Conservation (phyloP, 31 red algal species). For the Endocladia muricata region DNA sequence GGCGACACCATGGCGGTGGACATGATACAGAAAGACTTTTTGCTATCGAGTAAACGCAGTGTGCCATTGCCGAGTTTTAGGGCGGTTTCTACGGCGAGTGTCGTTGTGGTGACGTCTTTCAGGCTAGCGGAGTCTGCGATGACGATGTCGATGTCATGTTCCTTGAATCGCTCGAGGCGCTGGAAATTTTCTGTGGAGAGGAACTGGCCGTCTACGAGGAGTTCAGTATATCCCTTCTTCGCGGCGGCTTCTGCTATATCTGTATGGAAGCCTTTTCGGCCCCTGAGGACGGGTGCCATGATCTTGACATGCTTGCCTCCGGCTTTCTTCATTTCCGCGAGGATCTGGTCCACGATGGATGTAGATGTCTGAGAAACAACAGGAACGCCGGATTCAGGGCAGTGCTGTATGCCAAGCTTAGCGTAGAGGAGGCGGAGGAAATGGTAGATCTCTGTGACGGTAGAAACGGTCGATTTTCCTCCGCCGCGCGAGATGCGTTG, state of each 20-base stretch:
- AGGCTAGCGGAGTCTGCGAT: not conserved
- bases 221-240: not conserved
- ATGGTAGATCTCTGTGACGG: slow-evolving; percentile 20
- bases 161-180: slow-evolving; percentile 2
- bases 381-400: not conserved
- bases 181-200: not conserved
- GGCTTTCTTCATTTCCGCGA: not conserved
- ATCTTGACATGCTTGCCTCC: not conserved
- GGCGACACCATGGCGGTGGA: not conserved
- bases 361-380: not conserved
- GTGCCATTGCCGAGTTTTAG: not conserved
- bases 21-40: not conserved
- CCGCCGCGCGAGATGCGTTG: slow-evolving; percentile 20
- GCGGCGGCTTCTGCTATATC: not conserved
- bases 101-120: not conserved
- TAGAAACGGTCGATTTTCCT: slow-evolving; percentile 9
- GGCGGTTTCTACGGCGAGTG: not conserved
- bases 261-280: slow-evolving; percentile 7
- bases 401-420: slow-evolving; percentile 17
- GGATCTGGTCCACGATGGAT: not conserved
- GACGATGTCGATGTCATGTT: slow-evolving; percentile 8
- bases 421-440: slow-evolving; percentile 31
- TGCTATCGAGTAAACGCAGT: not conserved
- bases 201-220: not conserved
- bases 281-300: not conserved